These are phyloP conservation scores for Lenwebbia sp. DNA, from an alignment of 345 rosid species.

Conservation along the genomic window DNA sequence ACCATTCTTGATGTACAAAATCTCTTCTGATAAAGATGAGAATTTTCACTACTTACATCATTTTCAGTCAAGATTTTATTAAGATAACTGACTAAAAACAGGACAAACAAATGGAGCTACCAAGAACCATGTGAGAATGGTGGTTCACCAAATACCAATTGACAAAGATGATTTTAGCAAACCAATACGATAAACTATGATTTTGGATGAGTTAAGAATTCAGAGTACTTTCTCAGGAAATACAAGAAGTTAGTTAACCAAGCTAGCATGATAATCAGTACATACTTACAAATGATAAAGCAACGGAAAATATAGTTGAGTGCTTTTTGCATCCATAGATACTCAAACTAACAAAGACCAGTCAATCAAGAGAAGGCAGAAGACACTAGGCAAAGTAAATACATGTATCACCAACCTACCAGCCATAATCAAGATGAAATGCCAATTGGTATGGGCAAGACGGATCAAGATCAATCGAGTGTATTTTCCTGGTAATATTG, in stretches of 20 bases:
- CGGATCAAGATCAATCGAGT: conserved; percentile 69
- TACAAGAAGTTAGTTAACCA: background rate
- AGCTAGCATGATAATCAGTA: background rate
- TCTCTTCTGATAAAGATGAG: background rate
- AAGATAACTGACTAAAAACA: background rate
- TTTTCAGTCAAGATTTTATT: background rate
- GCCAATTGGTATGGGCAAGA: conserved; percentile 75
- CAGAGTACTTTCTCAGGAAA: background rate
- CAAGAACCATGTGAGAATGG: background rate
- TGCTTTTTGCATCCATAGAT: background rate
- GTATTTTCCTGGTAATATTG: conserved; percentile 65
- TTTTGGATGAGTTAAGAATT: background rate
- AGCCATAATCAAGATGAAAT: conserved; percentile 91
- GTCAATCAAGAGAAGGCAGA: background rate
- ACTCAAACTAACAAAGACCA: background rate
- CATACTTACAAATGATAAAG: background rate
- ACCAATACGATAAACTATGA: background rate
- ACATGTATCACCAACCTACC: conserved; percentile 37
- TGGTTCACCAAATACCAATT: background rate
- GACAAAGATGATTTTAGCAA: background rate
- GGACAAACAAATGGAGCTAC: background rate
- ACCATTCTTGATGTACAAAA: background rate
- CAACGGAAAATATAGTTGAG: background rate
- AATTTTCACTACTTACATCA: background rate
- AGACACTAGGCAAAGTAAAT: background rate